Evolutionary conservation across 805 yeast genomes (phyloP), one percentile per base, ranked within the genome.

Genomic region (Ogataea thermomethanolica): DNA sequence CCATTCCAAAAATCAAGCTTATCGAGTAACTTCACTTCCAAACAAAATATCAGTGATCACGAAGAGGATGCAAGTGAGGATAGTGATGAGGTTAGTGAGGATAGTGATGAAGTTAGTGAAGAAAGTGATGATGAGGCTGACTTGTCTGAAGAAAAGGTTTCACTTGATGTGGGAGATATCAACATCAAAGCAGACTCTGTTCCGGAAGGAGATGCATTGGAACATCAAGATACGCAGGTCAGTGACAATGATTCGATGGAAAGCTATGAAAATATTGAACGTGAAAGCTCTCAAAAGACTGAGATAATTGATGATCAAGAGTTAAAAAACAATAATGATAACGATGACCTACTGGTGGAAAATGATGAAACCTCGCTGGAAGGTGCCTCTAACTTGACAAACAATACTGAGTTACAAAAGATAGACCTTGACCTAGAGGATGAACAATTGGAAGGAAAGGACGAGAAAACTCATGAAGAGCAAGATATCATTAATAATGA

Each of bases 161-260:
- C 32, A 17, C 21, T 13, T 5, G 20, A 3, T 17, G 5, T 17
- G 20, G 20, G 20, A 17, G 20, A 17, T 5, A 17, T 17, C 5
- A 17, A 17, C 5, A 17, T 17, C 20, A 5, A 17, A 17, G 20
- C 5, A 17, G 20, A 17, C 20, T 17, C 20, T 17, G 20, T 5
- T 3, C 20, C 20, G 5, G 20, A 17, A 5, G 5, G 5, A 7
- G 32, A 29, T 3, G 41, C 28, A 7, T 37, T 25, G 25, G 33
- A 25, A 5, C 43, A 41, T n/a, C 31, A 39, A 11, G 39, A 33
- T n/a, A 43, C 39, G 2, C 44, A 15, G 7, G 34, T 33, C n/a
- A 42, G 28, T n/a, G 40, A 32, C n/a, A 37, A 33, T n/a, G n/a
- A n/a, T n/a, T n/a, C n/a, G n/a, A n/a, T n/a, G n/a, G n/a, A n/a